Conservation (phyloP, 2,329 filamentous ascomycete genomes). For the Chaetomiaceae sp. region DNA sequence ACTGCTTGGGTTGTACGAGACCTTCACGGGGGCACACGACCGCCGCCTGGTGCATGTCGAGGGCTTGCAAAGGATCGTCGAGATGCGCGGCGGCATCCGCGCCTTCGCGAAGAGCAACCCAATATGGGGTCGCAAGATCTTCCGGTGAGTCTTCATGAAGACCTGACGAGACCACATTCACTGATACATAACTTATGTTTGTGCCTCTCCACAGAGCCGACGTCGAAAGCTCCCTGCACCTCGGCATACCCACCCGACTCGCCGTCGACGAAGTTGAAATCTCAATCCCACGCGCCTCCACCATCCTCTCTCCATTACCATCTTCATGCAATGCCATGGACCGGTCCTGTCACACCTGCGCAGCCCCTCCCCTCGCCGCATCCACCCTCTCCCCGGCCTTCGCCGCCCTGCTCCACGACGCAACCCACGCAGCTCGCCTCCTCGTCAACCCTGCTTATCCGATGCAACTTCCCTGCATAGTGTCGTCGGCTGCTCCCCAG, state of each 20-base stretch:
- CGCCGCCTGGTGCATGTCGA: slow-evolving; percentile 27
- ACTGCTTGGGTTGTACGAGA: slow-evolving; percentile 25
- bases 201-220: slow-evolving; percentile 3
- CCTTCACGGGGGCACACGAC: slow-evolving; percentile 20
- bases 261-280: neutral
- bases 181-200: no score
- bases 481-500: no score
- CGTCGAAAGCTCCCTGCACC: slow-evolving; percentile 9
- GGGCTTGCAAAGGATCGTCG: slow-evolving; percentile 27
- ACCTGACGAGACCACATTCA: no score
- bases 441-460: neutral
- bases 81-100: slow-evolving; percentile 28
- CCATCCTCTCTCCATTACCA: neutral
- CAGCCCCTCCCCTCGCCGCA: no score
- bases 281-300: neutral
- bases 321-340: no score
- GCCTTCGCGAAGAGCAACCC: slow-evolving; percentile 9
- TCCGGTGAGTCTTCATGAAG: neutral
- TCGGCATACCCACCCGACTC: slow-evolving; percentile 8
- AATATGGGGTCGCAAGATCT: neutral
- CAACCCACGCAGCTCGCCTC: neutral
- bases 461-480: no score
- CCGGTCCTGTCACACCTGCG: no score
- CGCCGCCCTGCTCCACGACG: neutral
- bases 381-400: neutral